phyloP scores from a whole-genome alignment of 2,329 filamentous ascomycete species.

The Tolypocladium album region DNA sequence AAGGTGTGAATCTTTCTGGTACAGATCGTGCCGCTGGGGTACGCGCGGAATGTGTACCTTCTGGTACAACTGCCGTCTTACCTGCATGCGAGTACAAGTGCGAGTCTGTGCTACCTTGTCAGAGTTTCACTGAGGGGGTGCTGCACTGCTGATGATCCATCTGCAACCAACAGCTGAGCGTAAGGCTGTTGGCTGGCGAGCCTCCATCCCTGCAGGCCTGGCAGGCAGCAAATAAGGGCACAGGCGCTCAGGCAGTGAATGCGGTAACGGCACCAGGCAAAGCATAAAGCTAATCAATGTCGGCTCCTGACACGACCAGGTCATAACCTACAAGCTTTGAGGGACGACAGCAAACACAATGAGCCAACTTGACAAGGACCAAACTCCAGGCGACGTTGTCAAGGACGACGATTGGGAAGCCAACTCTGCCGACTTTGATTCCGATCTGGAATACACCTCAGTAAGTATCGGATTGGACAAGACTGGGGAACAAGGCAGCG shows the following conservation, averaged over 20 bases:
- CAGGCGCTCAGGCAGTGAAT: background rate
- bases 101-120: background rate
- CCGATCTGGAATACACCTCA: background rate
- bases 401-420: background rate
- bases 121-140: background rate
- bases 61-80: background rate
- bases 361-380: background rate
- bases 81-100: background rate
- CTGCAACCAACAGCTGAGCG: background rate
- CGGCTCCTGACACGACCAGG: background rate
- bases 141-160: background rate
- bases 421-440: background rate
- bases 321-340: background rate
- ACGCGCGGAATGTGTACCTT: background rate
- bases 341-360: background rate
- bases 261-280: background rate
- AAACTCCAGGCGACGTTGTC: background rate
- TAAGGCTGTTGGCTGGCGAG: background rate
- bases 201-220: background rate
- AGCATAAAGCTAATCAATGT: background rate
- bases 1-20: background rate
- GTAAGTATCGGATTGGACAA: background rate
- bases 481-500: background rate
- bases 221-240: background rate
- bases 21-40: background rate